These are phyloP conservation scores for Sporothrix phasma DNA, from an alignment of 2,329 filamentous ascomycete genomes.

Conservation along the genomic window DNA sequence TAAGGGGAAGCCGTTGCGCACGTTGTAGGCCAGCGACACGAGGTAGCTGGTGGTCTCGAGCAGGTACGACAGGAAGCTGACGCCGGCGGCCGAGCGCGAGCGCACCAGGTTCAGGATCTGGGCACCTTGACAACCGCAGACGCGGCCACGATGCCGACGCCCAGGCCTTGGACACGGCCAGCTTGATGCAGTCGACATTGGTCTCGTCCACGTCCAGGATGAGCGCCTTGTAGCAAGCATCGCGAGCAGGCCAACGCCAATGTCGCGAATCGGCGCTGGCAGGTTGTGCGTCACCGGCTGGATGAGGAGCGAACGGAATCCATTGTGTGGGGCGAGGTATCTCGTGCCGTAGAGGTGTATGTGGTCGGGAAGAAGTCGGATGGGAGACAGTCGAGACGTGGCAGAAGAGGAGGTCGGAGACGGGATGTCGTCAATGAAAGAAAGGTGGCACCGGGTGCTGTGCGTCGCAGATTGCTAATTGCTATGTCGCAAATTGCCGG, in stretches of 20 bases:
- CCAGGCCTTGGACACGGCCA: slow-evolving; percentile 84
- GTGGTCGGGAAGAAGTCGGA: not conserved
- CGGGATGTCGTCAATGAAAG: not conserved
- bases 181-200: slow-evolving; percentile 70
- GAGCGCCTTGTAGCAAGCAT: slow-evolving; percentile 74
- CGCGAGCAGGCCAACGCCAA: slow-evolving; percentile 69
- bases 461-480: not conserved
- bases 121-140: slow-evolving; percentile 92
- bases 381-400: not conserved
- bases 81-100: slow-evolving; percentile 69
- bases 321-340: slow-evolving; percentile 33
- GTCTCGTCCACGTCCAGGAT: slow-evolving; percentile 75
- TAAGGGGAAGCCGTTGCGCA: slow-evolving; percentile 89
- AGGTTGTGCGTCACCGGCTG: slow-evolving; percentile 63
- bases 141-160: slow-evolving; percentile 84
- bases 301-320: slow-evolving; percentile 52
- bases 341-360: not conserved
- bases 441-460: not conserved
- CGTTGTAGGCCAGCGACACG: slow-evolving; percentile 85
- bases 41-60: slow-evolving; percentile 85
- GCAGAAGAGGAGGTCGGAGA: not conserved
- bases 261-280: slow-evolving; percentile 62
- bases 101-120: slow-evolving; percentile 87
- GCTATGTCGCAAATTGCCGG: not conserved
- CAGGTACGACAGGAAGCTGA: slow-evolving; percentile 83